Percentiles rank a stretch among this genome's conserved stretches.
phyloP scores from a whole-genome alignment of 78 protist species.

The Pelomyxa schiedti region DNA sequence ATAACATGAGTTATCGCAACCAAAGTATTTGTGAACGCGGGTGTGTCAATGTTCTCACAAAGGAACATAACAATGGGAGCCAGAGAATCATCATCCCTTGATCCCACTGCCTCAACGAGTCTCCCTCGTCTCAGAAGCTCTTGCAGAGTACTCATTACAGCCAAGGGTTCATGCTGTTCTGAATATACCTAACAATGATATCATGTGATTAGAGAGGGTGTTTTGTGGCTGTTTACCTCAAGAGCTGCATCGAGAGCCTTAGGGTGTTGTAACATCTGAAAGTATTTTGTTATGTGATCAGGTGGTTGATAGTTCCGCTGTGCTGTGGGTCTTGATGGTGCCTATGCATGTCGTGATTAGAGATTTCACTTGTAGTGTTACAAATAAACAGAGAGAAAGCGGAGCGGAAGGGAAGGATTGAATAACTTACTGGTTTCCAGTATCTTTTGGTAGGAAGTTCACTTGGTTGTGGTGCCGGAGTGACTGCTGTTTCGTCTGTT shows the following conservation, averaged over 20 bases:
- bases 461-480: no score
- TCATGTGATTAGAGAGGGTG: slow-evolving; percentile 2
- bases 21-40: no score
- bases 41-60: no score
- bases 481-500: no score
- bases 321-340: neutral
- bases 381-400: no score
- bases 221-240: neutral
- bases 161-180: slow-evolving; percentile 13
- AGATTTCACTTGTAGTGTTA: no score
- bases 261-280: neutral
- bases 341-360: no score
- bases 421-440: no score
- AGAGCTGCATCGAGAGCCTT: neutral
- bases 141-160: slow-evolving; percentile 2
- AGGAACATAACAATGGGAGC: slow-evolving; percentile 27
- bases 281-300: neutral
- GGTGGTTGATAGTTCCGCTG: neutral
- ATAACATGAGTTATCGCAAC: no score
- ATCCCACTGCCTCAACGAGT: slow-evolving; percentile 8
- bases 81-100: slow-evolving; percentile 17
- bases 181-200: slow-evolving; percentile 1
- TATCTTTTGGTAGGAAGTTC: no score
- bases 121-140: slow-evolving; percentile 24
- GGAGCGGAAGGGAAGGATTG: no score